A percentile compares a stretch with the other conserved stretches of the same genome.
phyloP scores from a whole-genome alignment of 495 filamentous ascomycete species.

The Podospora comata region DNA sequence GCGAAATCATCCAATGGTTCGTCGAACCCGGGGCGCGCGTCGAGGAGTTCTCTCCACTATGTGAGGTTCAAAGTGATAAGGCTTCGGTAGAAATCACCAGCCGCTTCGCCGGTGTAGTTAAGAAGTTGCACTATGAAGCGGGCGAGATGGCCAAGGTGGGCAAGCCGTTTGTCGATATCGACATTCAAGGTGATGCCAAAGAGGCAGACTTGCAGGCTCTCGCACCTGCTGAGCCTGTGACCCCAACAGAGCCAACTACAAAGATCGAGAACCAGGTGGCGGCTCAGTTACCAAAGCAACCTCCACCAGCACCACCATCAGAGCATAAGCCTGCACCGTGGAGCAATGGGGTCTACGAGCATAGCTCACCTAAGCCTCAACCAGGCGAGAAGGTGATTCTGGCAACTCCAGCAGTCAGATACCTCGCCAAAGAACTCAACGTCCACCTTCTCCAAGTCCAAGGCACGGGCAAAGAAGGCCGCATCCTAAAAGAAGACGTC shows the following conservation, averaged over 20 bases:
- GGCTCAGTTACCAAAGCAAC: neutral
- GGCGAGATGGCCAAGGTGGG: conserved; percentile 96
- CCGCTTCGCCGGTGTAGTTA: conserved; percentile 90
- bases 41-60: conserved; percentile 96
- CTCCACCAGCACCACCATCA: conserved; percentile 15
- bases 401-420: conserved; percentile 90
- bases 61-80: conserved; percentile 98
- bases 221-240: conserved; percentile 34
- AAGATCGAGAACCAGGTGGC: neutral
- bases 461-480: conserved; percentile 88
- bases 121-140: conserved; percentile 91
- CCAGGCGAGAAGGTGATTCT: conserved; percentile 60
- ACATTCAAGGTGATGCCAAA: conserved; percentile 56
- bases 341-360: neutral
- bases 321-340: conserved; percentile 2
- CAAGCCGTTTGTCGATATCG: conserved; percentile 76
- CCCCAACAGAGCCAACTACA: neutral
- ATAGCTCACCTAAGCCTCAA: conserved; percentile 21
- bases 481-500: conserved; percentile 94
- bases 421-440: conserved; percentile 71
- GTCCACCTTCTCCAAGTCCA: conserved; percentile 71
- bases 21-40: conserved; percentile 93
- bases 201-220: conserved; percentile 29
- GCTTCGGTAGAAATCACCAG: conserved; percentile 98
- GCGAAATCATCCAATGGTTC: conserved; percentile 99